Evolutionary conservation across 2,329 filamentous ascomycete species (phyloP).

Genomic region (Aureobasidium uvarum): DNA sequence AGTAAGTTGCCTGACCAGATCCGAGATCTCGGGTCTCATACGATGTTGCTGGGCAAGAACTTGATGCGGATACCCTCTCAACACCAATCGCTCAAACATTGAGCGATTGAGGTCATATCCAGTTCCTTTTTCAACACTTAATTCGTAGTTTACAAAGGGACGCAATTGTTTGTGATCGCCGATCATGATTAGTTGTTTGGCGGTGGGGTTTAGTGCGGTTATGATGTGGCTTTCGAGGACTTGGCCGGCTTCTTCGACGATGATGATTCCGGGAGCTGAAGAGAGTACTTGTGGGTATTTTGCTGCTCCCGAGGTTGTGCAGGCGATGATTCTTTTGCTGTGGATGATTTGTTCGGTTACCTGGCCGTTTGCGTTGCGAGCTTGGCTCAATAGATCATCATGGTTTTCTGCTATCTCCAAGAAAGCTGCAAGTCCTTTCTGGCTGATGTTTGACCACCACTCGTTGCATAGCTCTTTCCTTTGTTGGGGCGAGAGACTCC

Average conservation of each 20-base stretch:
- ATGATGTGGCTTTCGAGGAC: slow-evolving; percentile 63
- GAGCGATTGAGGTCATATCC: slow-evolving; percentile 72
- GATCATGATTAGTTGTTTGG: slow-evolving; percentile 66
- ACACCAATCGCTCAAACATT: slow-evolving; percentile 94
- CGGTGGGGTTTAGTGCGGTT: slow-evolving; percentile 57
- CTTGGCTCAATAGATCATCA: slow-evolving; percentile 5
- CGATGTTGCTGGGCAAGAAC: slow-evolving; percentile 96
- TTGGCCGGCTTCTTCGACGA: slow-evolving; percentile 63
- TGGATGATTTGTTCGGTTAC: slow-evolving; percentile 5
- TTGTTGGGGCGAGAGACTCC: not conserved
- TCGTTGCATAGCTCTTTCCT: not conserved
- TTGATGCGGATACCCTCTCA: slow-evolving; percentile 85
- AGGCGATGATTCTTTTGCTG: slow-evolving; percentile 51
- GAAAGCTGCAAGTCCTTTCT: not conserved
- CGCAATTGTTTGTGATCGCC: slow-evolving; percentile 98
- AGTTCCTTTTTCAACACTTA: slow-evolving; percentile 86
- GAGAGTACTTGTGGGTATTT: slow-evolving; percentile 56
- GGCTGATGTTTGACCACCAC: not conserved
- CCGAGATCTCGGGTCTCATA: slow-evolving; percentile 69
- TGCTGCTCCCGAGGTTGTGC: slow-evolving; percentile 58
- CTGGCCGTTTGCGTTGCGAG: not conserved
- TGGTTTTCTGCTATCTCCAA: not conserved
- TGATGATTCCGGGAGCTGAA: slow-evolving; percentile 41
- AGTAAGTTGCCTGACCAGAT: slow-evolving; percentile 56
- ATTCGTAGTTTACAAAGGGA: slow-evolving; percentile 99